Evolutionary conservation across 495 filamentous ascomycete species (phyloP), one percentile per base, ranked within the genome.

Genomic region (Podospora anserina): DNA sequence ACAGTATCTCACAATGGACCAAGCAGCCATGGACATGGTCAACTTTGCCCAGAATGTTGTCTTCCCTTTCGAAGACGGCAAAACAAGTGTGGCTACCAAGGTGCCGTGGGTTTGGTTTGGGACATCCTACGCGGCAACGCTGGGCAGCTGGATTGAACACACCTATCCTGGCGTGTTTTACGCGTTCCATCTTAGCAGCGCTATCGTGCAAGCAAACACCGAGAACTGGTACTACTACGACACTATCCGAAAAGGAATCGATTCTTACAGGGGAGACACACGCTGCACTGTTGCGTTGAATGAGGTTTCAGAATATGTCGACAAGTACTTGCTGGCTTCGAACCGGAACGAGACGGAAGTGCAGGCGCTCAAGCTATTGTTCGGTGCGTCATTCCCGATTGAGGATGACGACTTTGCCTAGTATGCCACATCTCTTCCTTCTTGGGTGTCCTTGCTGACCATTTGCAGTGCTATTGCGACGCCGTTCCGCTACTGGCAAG

Each of bases 221-320:
- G 81, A 89, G 68, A 90, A 86, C 75, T 90, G 87, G 86, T 85
- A 85, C 76, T 91, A 90, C 70, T 90, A 89, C 75, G 77, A 81
- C 6, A 87, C 88, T 18, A 79, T 89, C 55, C 79, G 84, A 58
- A 77, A 87, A 63, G 87, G 85, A 0, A 88, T 89, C 60, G 68
- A 71, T 27, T 16, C 63, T 0, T 65, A 78, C 79, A 87, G 4
- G 69, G 79, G 70, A 3, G 63, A 70, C 56, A 73, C 69, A 32
- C 88, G 88, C 77, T 91, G 89, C 78, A 86, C 82, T 69, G 73
- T 70, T 13, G 88, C 90, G 62, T 70, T 90, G 27, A 75, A 73
- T 53, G 75, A 78, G 28, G 85, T 90, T 2, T 77, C 87, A 53
- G 78, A 86, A 16, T 81, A 88, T 66, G 79, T 90, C 49, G 88